Percentiles rank a stretch among this genome's conserved stretches.
These are phyloP conservation scores for Komagataea norvegica DNA, from an alignment of 1,139 yeast genomes.

Conservation along the genomic window DNA sequence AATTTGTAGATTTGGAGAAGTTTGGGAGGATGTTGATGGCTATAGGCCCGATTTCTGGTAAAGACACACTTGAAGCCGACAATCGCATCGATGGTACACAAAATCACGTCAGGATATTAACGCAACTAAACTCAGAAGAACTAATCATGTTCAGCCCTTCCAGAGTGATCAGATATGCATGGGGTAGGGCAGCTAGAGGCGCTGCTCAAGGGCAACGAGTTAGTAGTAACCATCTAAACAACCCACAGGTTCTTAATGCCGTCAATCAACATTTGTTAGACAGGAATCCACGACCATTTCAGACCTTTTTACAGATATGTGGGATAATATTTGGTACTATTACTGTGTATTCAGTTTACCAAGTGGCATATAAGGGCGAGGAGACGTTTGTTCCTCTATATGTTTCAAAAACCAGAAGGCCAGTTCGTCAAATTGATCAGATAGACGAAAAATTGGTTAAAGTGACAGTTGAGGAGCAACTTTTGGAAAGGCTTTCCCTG, in stretches of 20 bases:
- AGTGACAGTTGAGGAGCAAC: slow-evolving; percentile 20
- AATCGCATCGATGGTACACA: too few relatives aligned
- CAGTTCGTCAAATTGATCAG: slow-evolving; percentile 7
- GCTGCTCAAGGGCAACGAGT: neutral
- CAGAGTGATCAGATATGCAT: neutral
- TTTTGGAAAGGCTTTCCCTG: slow-evolving; percentile 22
- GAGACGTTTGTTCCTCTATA: slow-evolving; percentile 19
- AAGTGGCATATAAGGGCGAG: slow-evolving; percentile 11
- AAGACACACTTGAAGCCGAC: too few relatives aligned
- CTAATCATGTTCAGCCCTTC: slow-evolving; percentile 7
- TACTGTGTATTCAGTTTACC: slow-evolving; percentile 11
- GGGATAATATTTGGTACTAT: slow-evolving; percentile 10
- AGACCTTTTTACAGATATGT: slow-evolving; percentile 5
- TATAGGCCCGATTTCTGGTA: too few relatives aligned
- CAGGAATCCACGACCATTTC: slow-evolving; percentile 5
- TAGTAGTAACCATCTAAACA: slow-evolving; percentile 1
- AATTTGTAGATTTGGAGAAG: too few relatives aligned
- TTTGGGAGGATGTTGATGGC: too few relatives aligned
- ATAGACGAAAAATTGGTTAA: slow-evolving; percentile 18
- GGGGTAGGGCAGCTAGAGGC: slow-evolving; percentile 3
- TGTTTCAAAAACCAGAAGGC: slow-evolving; percentile 16
- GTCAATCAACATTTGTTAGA: slow-evolving; percentile 10
- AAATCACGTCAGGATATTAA: neutral
- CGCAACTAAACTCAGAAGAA: neutral
- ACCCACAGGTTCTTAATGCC: slow-evolving; percentile 11